These are phyloP conservation scores for Fraxinus platypoda DNA, from an alignment of 305 asterid species.

Conservation along the genomic window DNA sequence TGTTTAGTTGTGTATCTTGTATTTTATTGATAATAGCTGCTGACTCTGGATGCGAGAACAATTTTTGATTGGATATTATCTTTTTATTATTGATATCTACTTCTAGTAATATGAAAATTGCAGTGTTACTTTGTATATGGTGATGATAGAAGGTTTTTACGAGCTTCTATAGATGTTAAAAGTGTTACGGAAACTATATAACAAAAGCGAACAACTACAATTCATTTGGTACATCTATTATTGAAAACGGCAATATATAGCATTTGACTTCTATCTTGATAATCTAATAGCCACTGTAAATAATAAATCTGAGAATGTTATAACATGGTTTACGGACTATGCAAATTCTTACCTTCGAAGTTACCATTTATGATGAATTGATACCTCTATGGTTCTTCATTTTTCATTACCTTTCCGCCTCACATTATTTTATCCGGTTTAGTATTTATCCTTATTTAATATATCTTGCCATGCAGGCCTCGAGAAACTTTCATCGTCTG, in stretches of 20 bases:
- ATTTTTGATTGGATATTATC: background rate
- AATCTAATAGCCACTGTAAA: background rate
- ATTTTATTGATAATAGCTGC: background rate
- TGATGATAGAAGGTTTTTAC: background rate
- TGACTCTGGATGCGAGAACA: background rate
- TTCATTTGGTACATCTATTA: background rate
- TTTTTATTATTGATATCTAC: background rate
- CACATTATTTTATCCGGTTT: background rate
- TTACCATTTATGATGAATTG: background rate
- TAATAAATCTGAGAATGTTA: background rate
- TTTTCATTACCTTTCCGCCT: background rate
- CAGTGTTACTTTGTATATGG: background rate
- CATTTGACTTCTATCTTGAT: background rate
- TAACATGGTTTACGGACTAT: background rate
- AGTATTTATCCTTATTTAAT: background rate
- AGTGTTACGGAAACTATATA: background rate
- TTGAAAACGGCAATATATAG: background rate
- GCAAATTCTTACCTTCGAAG: background rate
- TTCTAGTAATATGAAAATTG: background rate
- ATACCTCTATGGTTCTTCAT: background rate
- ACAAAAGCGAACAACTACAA: background rate
- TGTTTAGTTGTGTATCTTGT: background rate
- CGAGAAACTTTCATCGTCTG: conserved; percentile 74
- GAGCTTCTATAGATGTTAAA: background rate
- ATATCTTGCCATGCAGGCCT: conserved; percentile 47